Percentiles rank a stretch among this genome's conserved stretches.
Evolutionary conservation across 2,329 filamentous ascomycete genomes (phyloP).

Genomic region (Colletotrichum cordylinicola): DNA sequence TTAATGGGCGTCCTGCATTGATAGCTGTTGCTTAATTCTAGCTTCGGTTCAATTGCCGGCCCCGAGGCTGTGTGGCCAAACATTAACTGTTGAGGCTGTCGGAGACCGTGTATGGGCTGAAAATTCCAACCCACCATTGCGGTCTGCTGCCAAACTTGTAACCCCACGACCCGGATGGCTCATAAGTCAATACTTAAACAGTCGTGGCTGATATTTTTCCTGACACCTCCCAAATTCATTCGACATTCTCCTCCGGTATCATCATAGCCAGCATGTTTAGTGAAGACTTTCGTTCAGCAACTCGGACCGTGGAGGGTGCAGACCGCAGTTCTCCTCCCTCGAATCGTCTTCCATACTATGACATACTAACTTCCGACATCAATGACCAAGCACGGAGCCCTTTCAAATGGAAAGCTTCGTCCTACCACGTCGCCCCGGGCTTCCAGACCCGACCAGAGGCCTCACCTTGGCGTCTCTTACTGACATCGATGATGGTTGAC

Average conservation of each 20-base stretch:
- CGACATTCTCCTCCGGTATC: not conserved
- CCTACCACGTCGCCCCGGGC: not conserved
- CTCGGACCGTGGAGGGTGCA: not conserved
- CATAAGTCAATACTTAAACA: not conserved
- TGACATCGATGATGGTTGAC: not conserved
- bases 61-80: not conserved
- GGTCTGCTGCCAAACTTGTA: not conserved
- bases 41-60: not conserved
- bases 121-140: not conserved
- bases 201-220: not conserved
- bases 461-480: not conserved
- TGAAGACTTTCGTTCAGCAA: not conserved
- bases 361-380: not conserved
- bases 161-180: not conserved
- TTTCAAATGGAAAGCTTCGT: not conserved
- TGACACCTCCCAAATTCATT: not conserved
- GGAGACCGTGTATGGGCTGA: not conserved
- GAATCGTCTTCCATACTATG: not conserved
- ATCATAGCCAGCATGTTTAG: not conserved
- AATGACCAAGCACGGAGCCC: not conserved
- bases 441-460: fast-evolving
- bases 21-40: not conserved
- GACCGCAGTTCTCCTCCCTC: not conserved
- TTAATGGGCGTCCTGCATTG: not conserved
- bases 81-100: not conserved